Conservation (phyloP, 2,329 filamentous ascomycete genomes). For the Pochonia chlamydosporia region DNA sequence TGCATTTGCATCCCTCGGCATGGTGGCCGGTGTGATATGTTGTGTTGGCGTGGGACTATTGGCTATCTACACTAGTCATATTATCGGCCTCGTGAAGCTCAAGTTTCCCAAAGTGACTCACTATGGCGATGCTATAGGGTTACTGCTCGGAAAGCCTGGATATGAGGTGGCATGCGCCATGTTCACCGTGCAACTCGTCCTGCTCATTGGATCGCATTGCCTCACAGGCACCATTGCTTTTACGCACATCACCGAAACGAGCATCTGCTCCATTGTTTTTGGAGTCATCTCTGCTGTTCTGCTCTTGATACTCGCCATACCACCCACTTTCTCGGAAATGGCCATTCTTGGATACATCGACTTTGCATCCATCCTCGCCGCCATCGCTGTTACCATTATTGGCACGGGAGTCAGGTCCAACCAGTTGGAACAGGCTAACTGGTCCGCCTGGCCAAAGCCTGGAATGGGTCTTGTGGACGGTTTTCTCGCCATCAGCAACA, state of each 20-base stretch:
- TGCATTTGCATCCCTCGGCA: slow-evolving; percentile 49
- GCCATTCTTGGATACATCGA: slow-evolving; percentile 46
- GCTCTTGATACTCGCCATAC: slow-evolving; percentile 38
- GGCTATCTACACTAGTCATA: slow-evolving; percentile 42
- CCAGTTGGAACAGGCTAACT: slow-evolving; percentile 24
- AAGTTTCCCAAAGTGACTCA: slow-evolving; percentile 52
- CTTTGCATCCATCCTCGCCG: slow-evolving; percentile 57
- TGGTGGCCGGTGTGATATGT: slow-evolving; percentile 43
- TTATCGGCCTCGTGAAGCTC: slow-evolving; percentile 43
- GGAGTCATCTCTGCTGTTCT: slow-evolving; percentile 40
- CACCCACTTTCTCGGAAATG: slow-evolving; percentile 42
- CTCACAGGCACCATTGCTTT: slow-evolving; percentile 66
- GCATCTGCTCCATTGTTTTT: slow-evolving; percentile 38
- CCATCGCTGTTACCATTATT: slow-evolving; percentile 62
- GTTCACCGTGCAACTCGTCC: slow-evolving; percentile 59
- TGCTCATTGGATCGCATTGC: slow-evolving; percentile 65
- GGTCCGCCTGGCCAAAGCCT: slow-evolving; percentile 41
- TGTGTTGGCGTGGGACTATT: slow-evolving; percentile 37
- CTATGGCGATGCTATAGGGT: slow-evolving; percentile 61
- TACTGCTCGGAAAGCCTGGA: slow-evolving; percentile 55
- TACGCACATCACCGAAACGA: slow-evolving; percentile 56
- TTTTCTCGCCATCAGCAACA: slow-evolving; percentile 60
- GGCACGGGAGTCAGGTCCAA: slow-evolving; percentile 47
- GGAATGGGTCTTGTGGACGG: slow-evolving; percentile 44
- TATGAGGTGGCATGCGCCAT: slow-evolving; percentile 57